Conservation (phyloP, 1,139 yeast species). For the Yamadazyma friedrichii region DNA sequence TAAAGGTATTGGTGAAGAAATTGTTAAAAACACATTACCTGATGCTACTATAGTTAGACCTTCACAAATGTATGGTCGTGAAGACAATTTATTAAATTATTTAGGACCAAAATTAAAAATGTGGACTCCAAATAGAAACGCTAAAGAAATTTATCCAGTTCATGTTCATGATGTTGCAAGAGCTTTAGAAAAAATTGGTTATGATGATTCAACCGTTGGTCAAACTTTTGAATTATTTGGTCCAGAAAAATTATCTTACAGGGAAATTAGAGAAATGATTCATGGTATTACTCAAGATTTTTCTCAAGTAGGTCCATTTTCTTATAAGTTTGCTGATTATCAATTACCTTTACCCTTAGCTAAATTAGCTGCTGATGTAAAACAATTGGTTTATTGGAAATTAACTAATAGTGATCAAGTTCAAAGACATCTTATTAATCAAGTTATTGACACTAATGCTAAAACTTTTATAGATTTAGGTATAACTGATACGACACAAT, state of each 20-base stretch:
- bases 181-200: constrained; percentile 77
- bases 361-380: constrained; percentile 44
- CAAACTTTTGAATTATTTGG: constrained; percentile 76
- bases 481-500: constrained; percentile 58
- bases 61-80: constrained; percentile 76
- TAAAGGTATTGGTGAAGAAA: constrained; percentile 76
- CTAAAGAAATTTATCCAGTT: constrained; percentile 68
- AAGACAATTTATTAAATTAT: constrained; percentile 68
- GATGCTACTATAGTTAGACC: constrained; percentile 87
- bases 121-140: constrained; percentile 65
- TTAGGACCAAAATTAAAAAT: constrained; percentile 56
- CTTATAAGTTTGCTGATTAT: constrained; percentile 32
- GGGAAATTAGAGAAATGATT: constrained; percentile 69
- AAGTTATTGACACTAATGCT: constrained; percentile 59
- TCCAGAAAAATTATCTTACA: constrained; percentile 61
- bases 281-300: constrained; percentile 61
- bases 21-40: constrained; percentile 66
- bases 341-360: constrained; percentile 39
- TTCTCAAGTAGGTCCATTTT: constrained; percentile 54
- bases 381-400: constrained; percentile 65
- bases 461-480: constrained; percentile 73
- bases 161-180: constrained; percentile 77
- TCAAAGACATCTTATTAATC: constrained; percentile 73
- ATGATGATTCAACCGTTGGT: constrained; percentile 78
- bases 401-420: constrained; percentile 72